Evolutionary conservation across 257 asterid species (phyloP).

Genomic region (Coffea canephora): DNA sequence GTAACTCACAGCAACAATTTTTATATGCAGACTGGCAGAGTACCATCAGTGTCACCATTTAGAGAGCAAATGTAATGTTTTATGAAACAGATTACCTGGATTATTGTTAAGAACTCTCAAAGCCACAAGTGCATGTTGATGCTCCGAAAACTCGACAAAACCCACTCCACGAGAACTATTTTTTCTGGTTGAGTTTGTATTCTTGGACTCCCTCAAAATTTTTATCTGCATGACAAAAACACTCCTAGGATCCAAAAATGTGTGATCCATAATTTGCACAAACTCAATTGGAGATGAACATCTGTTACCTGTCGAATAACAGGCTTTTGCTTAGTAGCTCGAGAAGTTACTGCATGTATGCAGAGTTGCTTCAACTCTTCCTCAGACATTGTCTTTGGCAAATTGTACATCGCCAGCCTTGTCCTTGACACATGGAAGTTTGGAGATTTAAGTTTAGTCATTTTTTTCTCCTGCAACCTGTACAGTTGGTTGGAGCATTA

Average conservation of each 20-base stretch:
- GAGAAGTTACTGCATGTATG: constrained; percentile 72
- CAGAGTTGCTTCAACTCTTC: constrained; percentile 57
- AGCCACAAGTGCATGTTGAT: constrained; percentile 97
- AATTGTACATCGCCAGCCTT: constrained; percentile 80
- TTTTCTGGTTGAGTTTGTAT: constrained; percentile 52
- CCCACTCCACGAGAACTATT: constrained; percentile 87
- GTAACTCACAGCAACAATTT: not conserved
- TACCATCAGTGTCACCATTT: not conserved
- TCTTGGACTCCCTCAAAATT: constrained; percentile 61
- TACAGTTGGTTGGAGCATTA: constrained; percentile 9
- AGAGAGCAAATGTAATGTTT: not conserved
- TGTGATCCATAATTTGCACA: not conserved
- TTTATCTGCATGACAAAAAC: constrained; percentile 51
- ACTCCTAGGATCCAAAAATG: not conserved
- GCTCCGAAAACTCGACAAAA: constrained; percentile 90
- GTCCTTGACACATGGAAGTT: constrained; percentile 86
- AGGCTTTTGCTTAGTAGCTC: constrained; percentile 94
- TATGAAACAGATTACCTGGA: constrained; percentile 52
- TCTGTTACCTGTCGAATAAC: constrained; percentile 70
- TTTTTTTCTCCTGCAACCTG: constrained; percentile 88
- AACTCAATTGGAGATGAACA: constrained; percentile 13
- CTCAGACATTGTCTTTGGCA: constrained; percentile 80
- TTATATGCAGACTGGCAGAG: not conserved
- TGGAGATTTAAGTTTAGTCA: constrained; percentile 78
- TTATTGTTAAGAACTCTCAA: constrained; percentile 91